Percentiles rank a stretch among this genome's conserved stretches.
These are phyloP conservation scores for Melastoma malabathricum DNA, from an alignment of 345 rosid species.

Conservation along the genomic window DNA sequence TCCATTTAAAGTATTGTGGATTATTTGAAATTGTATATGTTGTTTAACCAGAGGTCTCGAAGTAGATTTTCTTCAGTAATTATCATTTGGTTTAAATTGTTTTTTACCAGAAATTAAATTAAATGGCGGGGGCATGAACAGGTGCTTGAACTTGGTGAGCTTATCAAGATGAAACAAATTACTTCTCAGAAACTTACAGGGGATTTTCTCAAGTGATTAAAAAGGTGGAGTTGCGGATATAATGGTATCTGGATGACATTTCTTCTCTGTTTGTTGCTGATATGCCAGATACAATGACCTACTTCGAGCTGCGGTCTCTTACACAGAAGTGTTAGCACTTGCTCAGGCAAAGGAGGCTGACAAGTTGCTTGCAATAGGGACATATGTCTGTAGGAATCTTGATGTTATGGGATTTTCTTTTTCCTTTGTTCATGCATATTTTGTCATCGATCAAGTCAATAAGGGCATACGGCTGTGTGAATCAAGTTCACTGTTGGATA, in stretches of 20 bases:
- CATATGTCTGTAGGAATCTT: constrained; percentile 43
- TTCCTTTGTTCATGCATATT: neutral
- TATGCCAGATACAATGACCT: constrained; percentile 44
- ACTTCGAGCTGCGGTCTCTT: constrained; percentile 67
- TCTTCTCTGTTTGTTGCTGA: constrained; percentile 3
- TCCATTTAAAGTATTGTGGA: too few relatives aligned
- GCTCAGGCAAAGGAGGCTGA: constrained; percentile 82
- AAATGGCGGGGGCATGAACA: constrained; percentile 10
- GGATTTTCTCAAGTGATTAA: constrained; percentile 49
- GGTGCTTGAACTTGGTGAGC: constrained; percentile 76
- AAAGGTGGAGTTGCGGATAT: constrained; percentile 25
- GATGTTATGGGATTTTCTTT: neutral
- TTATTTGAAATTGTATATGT: too few relatives aligned
- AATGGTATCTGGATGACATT: neutral
- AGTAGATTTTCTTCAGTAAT: too few relatives aligned
- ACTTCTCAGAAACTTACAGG: constrained; percentile 54
- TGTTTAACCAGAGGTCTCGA: too few relatives aligned
- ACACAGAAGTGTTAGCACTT: constrained; percentile 66
- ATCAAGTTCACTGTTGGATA: constrained; percentile 57
- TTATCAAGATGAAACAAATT: constrained; percentile 55
- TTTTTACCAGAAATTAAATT: neutral
- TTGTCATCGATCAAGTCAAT: neutral
- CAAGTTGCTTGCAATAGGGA: constrained; percentile 60
- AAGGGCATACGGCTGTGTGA: too few relatives aligned
- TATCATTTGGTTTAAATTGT: neutral